These are phyloP conservation scores for Cephaloascus fragrans DNA, from an alignment of 805 yeast species.

Conservation along the genomic window DNA sequence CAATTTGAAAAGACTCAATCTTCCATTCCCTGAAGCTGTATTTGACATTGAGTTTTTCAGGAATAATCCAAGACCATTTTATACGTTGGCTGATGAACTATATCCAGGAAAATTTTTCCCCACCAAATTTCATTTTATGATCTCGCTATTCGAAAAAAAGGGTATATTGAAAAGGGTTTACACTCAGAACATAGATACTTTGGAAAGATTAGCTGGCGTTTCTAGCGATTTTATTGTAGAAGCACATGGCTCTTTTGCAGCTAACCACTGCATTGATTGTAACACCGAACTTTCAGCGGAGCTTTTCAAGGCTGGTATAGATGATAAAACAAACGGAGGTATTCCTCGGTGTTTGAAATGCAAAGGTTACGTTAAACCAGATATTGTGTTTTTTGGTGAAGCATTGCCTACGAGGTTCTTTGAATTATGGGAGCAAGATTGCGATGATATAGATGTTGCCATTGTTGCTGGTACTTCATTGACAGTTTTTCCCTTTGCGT, in stretches of 20 bases:
- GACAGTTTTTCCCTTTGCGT: conserved; percentile 85
- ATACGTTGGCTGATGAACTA: conserved; percentile 71
- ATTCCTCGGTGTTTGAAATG: conserved; percentile 57
- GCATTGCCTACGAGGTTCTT: conserved; percentile 66
- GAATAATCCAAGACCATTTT: conserved; percentile 75
- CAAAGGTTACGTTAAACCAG: conserved; percentile 78
- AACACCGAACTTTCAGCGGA: conserved; percentile 37
- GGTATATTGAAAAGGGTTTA: conserved; percentile 58
- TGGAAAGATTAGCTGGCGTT: conserved; percentile 81
- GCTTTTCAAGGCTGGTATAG: conserved; percentile 18
- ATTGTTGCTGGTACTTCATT: conserved; percentile 91
- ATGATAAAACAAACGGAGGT: conserved; percentile 19
- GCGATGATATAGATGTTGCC: conserved; percentile 50
- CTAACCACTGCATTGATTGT: conserved; percentile 78
- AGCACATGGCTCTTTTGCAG: conserved; percentile 93
- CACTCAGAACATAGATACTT: conserved; percentile 89
- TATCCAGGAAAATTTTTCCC: conserved; percentile 86
- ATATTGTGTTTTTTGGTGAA: conserved; percentile 93
- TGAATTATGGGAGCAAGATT: conserved; percentile 52
- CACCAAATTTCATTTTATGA: conserved; percentile 68
- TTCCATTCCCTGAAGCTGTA: conserved; percentile 94
- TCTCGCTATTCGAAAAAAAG: conserved; percentile 58
- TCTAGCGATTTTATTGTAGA: conserved; percentile 57
- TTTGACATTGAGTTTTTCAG: conserved; percentile 80
- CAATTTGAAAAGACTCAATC: conserved; percentile 58